Base-by-base conservation (phyloP, 805 yeast genomes). In the Candida ascalaphidarum region DNA sequence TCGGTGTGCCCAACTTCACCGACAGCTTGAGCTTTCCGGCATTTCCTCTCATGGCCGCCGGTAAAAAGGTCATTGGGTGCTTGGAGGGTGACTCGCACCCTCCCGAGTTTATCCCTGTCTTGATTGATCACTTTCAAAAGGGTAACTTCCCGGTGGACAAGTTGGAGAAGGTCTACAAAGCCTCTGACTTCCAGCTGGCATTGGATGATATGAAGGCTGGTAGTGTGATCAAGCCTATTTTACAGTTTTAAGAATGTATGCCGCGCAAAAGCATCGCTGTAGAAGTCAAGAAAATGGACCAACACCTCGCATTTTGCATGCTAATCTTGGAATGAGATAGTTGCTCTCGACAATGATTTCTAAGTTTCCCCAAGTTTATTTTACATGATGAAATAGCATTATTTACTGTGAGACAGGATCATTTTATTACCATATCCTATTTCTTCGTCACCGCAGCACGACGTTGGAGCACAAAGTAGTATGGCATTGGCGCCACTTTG, bases 51-150 rank as follows among this genome's bases (percentile, higher is more conserved):
- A 27, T 33, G 37, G n/a, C 24, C 11, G 18, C 22, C 5, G 37
- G 37, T 11, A 33, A 30, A 21, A 17, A 27, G 25, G 21, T 33
- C 8, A 30, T 33, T 27, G 33, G 34, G 10, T 29, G 37, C 27
- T 21, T 27, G 17, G 37, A 33, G 18, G 37, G 37, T 8, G 26
- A 30, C 25, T 27, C 30, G 4, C n/a, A 11, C 13, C 37, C 34
- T 9, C 16, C 25, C 21, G 37, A 33, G 21, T 33, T 30, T 24
- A 23, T 33, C 3, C 34, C 34, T 11, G 23, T 30, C 21, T 22
- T 33, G 30, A 22, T 33, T 25, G 17, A 30, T 18, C 30, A 34
- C 34, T 27, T 21, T 17, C 21, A 21, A 12, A 26, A 33, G 11
- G 37, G 34, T 14, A 12, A 23, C 11, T 27, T 33, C 20, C 25